Percentiles rank a stretch among this genome's conserved stretches.
These are phyloP conservation scores for Yarrowia phangngaensis DNA, from an alignment of 805 yeast species.

Conservation along the genomic window DNA sequence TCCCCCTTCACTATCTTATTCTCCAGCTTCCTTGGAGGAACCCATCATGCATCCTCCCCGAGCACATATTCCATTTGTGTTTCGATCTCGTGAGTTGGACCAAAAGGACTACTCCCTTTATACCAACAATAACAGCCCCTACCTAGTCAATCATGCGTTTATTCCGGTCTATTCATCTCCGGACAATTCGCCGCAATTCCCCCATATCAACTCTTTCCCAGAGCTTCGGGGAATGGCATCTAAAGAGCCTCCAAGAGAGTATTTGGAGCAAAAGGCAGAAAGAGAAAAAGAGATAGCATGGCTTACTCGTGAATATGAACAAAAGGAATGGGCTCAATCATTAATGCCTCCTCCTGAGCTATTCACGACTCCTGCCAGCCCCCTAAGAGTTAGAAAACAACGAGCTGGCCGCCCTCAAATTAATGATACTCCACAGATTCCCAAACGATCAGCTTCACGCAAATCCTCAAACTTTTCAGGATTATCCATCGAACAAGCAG, in stretches of 20 bases:
- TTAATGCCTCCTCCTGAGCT: neutral
- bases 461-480: neutral
- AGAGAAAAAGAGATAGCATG: constrained; percentile 24
- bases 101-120: constrained; percentile 12
- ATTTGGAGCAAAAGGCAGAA: constrained; percentile 2
- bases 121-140: constrained; percentile 2
- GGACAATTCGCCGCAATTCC: constrained; percentile 14
- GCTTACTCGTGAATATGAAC: constrained; percentile 8
- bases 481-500: too few relatives aligned
- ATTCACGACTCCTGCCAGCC: constrained; percentile 3
- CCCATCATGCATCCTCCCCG: constrained; percentile 25
- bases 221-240: neutral
- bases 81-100: constrained; percentile 14
- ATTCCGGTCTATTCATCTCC: constrained; percentile 17
- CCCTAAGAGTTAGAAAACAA: constrained; percentile 8
- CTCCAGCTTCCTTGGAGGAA: constrained; percentile 16
- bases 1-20: constrained; percentile 16
- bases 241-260: constrained; percentile 21
- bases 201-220: constrained; percentile 19
- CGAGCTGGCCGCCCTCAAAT: neutral
- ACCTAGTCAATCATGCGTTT: constrained; percentile 13
- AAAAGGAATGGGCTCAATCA: too few relatives aligned
- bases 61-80: constrained; percentile 14
- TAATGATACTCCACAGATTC: constrained; percentile 8
- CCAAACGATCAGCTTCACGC: constrained; percentile 8